Evolutionary conservation across 805 yeast genomes (phyloP), one percentile per base, ranked within the genome.

Genomic region (Vanderwaltozyma verrucispora): DNA sequence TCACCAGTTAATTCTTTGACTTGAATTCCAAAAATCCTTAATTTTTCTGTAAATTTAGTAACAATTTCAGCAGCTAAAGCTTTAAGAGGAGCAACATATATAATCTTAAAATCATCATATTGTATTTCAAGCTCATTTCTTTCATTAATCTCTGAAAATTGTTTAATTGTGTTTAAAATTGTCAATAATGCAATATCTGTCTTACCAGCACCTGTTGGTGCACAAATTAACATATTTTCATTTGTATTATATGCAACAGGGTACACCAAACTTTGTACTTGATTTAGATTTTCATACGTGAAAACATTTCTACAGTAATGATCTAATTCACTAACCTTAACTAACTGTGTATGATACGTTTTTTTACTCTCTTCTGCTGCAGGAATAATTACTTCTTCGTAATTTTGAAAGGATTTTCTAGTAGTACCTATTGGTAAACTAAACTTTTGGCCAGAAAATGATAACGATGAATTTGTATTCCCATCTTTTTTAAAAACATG

Each of bases 181-280:
- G 96, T 68, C 28, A 88, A 63, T 41, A 88, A 60, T 0, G 96
- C 96, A 20, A 88, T 89, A 59, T 88, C 96, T 0, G 96, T 88
- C 55, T 88, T 88, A 72, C 96, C 96, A 5, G 96, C 95, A 69
- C 96, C 96, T 0, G 96, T 88, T 1, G 96, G 96, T 0, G 96
- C 96, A 74, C 96, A 88, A 4, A 88, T 86, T 35, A 88, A 65
- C 95, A 92, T 84, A 53, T 89, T 89, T 51, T 89, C 96, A 57
- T 84, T 87, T 5, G 96, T 81, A 38, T 81, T 77, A 56, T 89
- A 92, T 0, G 95, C 97, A 12, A 88, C 85, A 0, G 95, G 95
- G 48, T 69, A 92, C 2, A 89, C 94, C 43, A 92, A 66, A 14
- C 95, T 80, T 60, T 89, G 98, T 72, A 92, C 82, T 47, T 82